Percentiles rank a stretch among this genome's conserved stretches.
These are phyloP conservation scores for Fusarium haematococcum DNA, from an alignment of 2,329 filamentous ascomycete genomes.

Conservation along the genomic window DNA sequence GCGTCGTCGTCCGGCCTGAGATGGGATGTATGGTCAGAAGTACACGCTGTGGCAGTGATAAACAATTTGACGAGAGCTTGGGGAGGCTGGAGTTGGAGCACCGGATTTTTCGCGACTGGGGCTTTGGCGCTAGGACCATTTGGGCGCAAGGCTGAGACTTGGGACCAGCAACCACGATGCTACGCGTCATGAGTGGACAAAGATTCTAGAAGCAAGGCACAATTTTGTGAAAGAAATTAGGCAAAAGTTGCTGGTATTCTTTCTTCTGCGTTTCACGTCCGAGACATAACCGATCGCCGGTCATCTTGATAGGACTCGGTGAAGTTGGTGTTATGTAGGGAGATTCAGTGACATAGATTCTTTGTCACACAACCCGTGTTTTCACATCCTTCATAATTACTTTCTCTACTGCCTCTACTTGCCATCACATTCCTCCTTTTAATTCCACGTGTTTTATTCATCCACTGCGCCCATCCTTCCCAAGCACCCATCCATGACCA, in stretches of 20 bases:
- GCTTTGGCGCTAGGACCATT: constrained; percentile 50
- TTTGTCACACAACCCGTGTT: not conserved
- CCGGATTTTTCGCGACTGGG: constrained; percentile 54
- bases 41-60: constrained; percentile 40
- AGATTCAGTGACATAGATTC: not conserved
- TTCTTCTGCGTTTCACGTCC: not conserved
- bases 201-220: not conserved
- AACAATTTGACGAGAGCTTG: constrained; percentile 49
- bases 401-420: not conserved
- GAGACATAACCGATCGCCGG: not conserved
- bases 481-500: not conserved
- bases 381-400: not conserved
- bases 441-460: not conserved
- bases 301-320: not conserved
- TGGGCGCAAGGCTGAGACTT: constrained; percentile 49
- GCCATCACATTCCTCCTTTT: constrained; percentile 10
- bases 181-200: constrained; percentile 27
- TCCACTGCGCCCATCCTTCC: not conserved
- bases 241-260: not conserved
- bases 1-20: constrained; percentile 38
- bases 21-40: constrained; percentile 32
- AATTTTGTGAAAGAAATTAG: not conserved
- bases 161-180: constrained; percentile 28
- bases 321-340: not conserved
- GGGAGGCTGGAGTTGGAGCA: constrained; percentile 50